Base-by-base conservation (phyloP, 306 rosid species). In the Clitoria ternatea region DNA sequence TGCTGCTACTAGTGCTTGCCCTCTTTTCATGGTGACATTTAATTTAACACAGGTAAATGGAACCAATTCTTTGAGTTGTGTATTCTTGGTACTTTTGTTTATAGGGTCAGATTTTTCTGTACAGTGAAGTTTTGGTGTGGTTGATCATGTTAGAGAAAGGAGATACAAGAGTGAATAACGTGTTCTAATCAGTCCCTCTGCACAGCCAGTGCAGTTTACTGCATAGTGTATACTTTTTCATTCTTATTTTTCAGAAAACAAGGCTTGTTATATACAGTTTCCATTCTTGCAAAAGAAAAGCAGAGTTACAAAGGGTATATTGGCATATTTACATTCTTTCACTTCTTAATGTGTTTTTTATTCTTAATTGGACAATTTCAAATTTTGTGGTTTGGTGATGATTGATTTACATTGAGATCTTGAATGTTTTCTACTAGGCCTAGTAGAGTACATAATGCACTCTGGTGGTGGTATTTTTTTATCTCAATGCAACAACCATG, bases 1-100 rank as follows among this genome's bases (percentile, higher is more conserved):
- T 87, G 91, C 85, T 57, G 32, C 49, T 86, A 89, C 70, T n/a
- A n/a, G n/a, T n/a, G n/a, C n/a, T n/a, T 23, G 64, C 49, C 12
- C 47, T 45, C 22, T 45, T 56, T 24, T 35, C n/a, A 0, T 54
- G 18, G 17, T 62, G 56, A 45, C 71, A 68, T 69, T 59, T 52
- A 42, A 47, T 69, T 62, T 52, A 37, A 56, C 65, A 64, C 80
- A 80, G 88, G 86, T 81, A 60, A 66, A 72, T 72, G 49, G 49
- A 33, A 61, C 65, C 61, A 24, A 45, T 64, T 85, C 74, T 81
- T 75, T 69, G 75, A 59, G 75, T 62, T 77, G 49, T 18, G 32
- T 69, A 56, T 71, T 42, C 39, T 75, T 39, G 8, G 39, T 39
- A 26, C 60, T 29, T 70, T 70, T 75, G 73, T 55, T 75, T n/a